Evolutionary conservation across 1,284 basidiomycete genomes (phyloP).

Genomic region (Pulchroboletus neoregius): DNA sequence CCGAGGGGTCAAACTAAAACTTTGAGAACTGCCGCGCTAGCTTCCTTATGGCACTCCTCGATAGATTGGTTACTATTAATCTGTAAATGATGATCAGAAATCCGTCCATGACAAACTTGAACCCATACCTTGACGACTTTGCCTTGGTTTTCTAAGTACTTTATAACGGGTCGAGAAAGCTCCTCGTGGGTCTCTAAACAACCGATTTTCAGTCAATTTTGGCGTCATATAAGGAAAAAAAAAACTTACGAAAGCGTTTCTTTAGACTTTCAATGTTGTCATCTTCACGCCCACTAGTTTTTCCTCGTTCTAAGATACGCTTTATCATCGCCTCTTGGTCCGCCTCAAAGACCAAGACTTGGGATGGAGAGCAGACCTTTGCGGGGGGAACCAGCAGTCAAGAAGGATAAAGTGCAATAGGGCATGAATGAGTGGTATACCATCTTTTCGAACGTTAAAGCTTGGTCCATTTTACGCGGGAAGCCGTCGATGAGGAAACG

Average conservation of each 20-base stretch:
- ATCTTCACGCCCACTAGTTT: slow-evolving; percentile 94
- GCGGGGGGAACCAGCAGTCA: slow-evolving; percentile 1
- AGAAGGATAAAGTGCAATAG: not conserved
- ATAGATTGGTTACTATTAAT: slow-evolving; percentile 75
- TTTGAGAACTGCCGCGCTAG: slow-evolving; percentile 53
- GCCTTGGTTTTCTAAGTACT: slow-evolving; percentile 68
- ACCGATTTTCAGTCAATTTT: slow-evolving; percentile 5
- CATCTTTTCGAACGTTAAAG: slow-evolving; percentile 84
- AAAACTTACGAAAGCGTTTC: slow-evolving; percentile 85
- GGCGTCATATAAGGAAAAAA: not conserved
- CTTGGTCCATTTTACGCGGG: slow-evolving; percentile 95
- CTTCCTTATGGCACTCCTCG: slow-evolving; percentile 68
- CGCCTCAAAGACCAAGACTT: slow-evolving; percentile 88
- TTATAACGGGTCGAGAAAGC: slow-evolving; percentile 95
- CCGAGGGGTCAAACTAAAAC: slow-evolving; percentile 32
- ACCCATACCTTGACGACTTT: slow-evolving; percentile 64
- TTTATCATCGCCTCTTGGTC: slow-evolving; percentile 81
- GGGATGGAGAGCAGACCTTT: slow-evolving; percentile 72
- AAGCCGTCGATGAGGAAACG: slow-evolving; percentile 98
- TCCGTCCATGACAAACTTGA: not conserved
- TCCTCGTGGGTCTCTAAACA: slow-evolving; percentile 79
- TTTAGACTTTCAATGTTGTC: slow-evolving; percentile 94
- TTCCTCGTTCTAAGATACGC: slow-evolving; percentile 83
- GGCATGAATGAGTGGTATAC: slow-evolving; percentile 45
- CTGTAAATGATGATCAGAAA: slow-evolving; percentile 38